phyloP scores from a whole-genome alignment of 164 flowering plant genomes.

The Piper longum region DNA sequence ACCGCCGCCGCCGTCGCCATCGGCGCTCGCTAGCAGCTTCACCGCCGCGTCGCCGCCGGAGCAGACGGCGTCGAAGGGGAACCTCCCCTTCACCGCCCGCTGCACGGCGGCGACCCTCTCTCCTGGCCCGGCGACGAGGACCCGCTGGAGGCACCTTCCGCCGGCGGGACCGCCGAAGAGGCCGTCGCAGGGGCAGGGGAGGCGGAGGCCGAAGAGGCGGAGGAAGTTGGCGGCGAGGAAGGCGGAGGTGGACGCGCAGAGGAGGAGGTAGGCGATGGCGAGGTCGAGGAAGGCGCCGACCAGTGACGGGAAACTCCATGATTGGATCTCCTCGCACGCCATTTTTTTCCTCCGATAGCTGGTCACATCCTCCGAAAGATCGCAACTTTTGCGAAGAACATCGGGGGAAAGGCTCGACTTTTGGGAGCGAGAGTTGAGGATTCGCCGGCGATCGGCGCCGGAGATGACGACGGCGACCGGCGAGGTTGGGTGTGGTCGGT shows the following conservation, averaged over 20 bases:
- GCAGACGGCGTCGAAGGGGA: conserved; percentile 45
- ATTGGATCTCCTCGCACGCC: conserved; percentile 7
- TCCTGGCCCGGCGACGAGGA: conserved; percentile 39
- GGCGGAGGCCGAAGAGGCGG: conserved; percentile 39
- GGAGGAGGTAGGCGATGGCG: conserved; percentile 41
- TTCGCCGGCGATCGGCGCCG: too few relatives aligned
- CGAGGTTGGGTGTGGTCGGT: too few relatives aligned
- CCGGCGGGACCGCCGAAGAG: conserved; percentile 29
- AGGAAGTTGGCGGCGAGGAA: conserved; percentile 48
- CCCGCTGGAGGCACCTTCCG: conserved; percentile 29
- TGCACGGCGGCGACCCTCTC: conserved; percentile 40
- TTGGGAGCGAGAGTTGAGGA: too few relatives aligned
- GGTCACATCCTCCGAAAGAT: too few relatives aligned
- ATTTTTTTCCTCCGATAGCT: conserved; percentile 97
- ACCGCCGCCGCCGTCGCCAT: background rate
- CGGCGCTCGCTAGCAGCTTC: conserved; percentile 7
- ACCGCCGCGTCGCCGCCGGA: conserved; percentile 4
- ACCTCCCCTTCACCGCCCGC: conserved; percentile 1
- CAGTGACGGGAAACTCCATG: conserved; percentile 10
- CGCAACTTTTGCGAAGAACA: too few relatives aligned
- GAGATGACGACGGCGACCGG: too few relatives aligned
- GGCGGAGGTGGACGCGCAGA: conserved; percentile 52
- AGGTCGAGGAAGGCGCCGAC: conserved; percentile 85
- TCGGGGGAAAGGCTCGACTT: too few relatives aligned
- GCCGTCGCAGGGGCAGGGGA: conserved; percentile 79